phyloP scores from a whole-genome alignment of 2,329 filamentous ascomycete genomes.

The Aspergillus unguis region DNA sequence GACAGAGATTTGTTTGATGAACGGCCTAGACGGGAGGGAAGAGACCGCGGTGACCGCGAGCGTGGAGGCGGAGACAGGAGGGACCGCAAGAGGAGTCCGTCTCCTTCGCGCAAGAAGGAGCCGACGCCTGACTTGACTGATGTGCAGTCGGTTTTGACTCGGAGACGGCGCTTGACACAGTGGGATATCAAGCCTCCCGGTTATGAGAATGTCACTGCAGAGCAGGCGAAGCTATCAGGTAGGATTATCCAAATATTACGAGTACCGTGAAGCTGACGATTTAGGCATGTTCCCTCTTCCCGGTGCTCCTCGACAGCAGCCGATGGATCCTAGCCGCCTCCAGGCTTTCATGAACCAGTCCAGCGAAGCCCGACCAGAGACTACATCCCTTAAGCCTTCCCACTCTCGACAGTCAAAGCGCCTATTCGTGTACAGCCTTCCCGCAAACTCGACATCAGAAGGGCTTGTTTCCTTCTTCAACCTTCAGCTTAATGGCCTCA shows the following conservation, averaged over 20 bases:
- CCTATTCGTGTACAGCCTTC: constrained; percentile 81
- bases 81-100: constrained; percentile 69
- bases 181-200: constrained; percentile 99
- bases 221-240: constrained; percentile 93
- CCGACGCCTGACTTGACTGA: constrained; percentile 93
- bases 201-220: constrained; percentile 96
- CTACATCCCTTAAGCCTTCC: constrained; percentile 80
- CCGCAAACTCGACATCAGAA: constrained; percentile 70
- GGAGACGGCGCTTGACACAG: constrained; percentile 90
- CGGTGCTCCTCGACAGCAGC: constrained; percentile 88
- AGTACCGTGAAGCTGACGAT: constrained; percentile 1
- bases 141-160: constrained; percentile 73
- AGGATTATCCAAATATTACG: constrained; percentile 14
- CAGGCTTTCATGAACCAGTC: constrained; percentile 96
- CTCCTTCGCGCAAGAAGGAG: constrained; percentile 78
- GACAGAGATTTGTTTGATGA: constrained; percentile 64
- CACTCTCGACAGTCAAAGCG: constrained; percentile 94
- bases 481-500: constrained; percentile 91
- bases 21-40: constrained; percentile 46
- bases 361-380: constrained; percentile 63
- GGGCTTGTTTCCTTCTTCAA: constrained; percentile 84
- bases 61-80: constrained; percentile 38
- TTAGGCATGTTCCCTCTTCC: constrained; percentile 94
- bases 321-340: constrained; percentile 89
- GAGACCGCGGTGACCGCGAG: constrained; percentile 43